Evolutionary conservation across 306 rosid species (phyloP).

Genomic region (Quercus wislizeni): DNA sequence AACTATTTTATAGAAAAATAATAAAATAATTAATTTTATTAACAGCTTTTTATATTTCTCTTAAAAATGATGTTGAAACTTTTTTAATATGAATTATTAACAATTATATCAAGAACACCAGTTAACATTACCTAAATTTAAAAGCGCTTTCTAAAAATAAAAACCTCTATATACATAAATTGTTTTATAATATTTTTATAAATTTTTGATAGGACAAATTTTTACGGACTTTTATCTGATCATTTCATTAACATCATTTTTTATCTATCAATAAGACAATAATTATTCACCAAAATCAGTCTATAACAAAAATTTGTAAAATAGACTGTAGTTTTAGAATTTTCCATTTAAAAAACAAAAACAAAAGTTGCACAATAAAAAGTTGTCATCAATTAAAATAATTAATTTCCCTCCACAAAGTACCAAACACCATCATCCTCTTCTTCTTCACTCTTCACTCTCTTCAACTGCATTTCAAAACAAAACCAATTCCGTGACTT

Average conservation of each 20-base stretch:
- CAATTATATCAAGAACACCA: rapidly evolving
- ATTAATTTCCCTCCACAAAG: slow-evolving; percentile 14
- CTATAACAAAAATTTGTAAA: no score
- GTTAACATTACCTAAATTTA: rapidly evolving
- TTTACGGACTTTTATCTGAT: rapidly evolving
- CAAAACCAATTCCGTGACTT: background rate
- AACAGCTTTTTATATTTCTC: rapidly evolving
- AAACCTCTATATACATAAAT: rapidly evolving
- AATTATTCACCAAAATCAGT: no score
- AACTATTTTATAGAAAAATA: no score
- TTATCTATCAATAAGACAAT: no score
- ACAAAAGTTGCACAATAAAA: no score
- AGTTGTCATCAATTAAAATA: background rate
- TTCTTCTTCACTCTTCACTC: slow-evolving; percentile 11
- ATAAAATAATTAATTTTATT: no score
- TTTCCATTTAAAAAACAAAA: no score
- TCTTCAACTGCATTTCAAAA: slow-evolving; percentile 10
- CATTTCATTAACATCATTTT: rapidly evolving
- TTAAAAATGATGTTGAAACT: rapidly evolving
- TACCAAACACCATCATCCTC: background rate
- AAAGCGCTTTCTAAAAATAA: rapidly evolving
- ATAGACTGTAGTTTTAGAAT: no score
- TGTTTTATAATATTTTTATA: no score
- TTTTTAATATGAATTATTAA: no score
- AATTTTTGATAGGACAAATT: no score